A percentile compares a stretch with the other conserved stretches of the same genome.
Evolutionary conservation across 2,329 filamentous ascomycete species (phyloP).

Genomic region (Aspergillus pseudonomiae): DNA sequence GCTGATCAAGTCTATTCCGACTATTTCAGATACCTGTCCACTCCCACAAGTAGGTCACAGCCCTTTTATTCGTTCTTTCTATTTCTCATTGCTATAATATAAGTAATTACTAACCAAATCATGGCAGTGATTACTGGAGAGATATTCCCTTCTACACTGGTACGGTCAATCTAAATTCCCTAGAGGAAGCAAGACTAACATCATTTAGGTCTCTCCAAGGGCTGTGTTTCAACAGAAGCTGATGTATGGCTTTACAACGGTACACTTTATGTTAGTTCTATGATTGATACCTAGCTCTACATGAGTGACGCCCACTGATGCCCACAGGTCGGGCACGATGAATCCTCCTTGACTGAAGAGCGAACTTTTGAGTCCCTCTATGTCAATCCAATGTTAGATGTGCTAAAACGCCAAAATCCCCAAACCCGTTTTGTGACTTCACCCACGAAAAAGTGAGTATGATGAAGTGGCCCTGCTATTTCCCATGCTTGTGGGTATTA

Average conservation of each 20-base stretch:
- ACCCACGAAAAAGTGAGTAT: constrained; percentile 52
- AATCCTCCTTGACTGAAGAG: constrained; percentile 52
- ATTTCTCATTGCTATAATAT: background rate
- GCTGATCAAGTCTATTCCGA: background rate
- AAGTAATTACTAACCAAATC: constrained; percentile 2
- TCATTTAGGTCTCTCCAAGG: constrained; percentile 54
- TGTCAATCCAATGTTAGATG: constrained; percentile 61
- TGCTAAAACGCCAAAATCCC: constrained; percentile 61
- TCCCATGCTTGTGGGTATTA: background rate
- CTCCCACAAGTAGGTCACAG: constrained; percentile 42
- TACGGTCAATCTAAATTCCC: constrained; percentile 26
- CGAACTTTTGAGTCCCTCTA: constrained; percentile 63
- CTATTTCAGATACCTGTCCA: constrained; percentile 41
- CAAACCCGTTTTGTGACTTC: constrained; percentile 51
- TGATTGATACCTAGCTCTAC: background rate
- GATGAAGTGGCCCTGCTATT: background rate
- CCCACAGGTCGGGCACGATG: constrained; percentile 59
- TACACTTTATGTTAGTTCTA: constrained; percentile 53
- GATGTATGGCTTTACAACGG: constrained; percentile 63
- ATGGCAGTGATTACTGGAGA: constrained; percentile 60
- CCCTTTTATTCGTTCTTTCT: background rate
- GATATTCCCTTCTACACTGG: constrained; percentile 50
- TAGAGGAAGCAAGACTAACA: background rate
- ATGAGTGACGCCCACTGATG: background rate
- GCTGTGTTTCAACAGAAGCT: constrained; percentile 61